These are phyloP conservation scores for Coemansia furcata DNA, from an alignment of 192 early-diverging fungal species.

Conservation along the genomic window DNA sequence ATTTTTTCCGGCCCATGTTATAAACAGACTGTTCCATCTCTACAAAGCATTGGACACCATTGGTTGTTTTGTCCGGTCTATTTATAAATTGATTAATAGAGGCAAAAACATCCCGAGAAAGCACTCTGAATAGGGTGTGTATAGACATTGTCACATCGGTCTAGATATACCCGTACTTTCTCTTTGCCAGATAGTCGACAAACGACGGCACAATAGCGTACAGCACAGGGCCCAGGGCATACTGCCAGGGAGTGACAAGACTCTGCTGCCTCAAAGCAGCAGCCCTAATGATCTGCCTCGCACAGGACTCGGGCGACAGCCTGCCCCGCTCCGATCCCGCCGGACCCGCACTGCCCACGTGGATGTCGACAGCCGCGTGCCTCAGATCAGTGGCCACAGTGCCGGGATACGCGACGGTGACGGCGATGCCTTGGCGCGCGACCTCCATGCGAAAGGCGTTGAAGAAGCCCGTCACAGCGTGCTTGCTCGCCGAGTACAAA, in stretches of 20 bases:
- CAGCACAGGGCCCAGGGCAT: constrained; percentile 51
- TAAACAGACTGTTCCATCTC: too few relatives aligned
- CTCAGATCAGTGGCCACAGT: constrained; percentile 75
- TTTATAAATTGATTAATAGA: too few relatives aligned
- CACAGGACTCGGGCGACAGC: constrained; percentile 59
- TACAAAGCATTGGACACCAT: too few relatives aligned
- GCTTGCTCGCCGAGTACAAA: constrained; percentile 77
- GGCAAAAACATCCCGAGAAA: too few relatives aligned
- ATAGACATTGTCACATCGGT: too few relatives aligned
- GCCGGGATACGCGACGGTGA: constrained; percentile 69
- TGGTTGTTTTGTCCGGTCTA: too few relatives aligned
- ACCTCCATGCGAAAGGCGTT: constrained; percentile 78
- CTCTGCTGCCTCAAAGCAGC: constrained; percentile 47
- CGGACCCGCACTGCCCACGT: background rate
- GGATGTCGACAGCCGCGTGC: constrained; percentile 60
- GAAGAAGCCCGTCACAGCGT: constrained; percentile 82
- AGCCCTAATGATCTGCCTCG: constrained; percentile 62
- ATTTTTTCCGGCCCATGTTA: too few relatives aligned
- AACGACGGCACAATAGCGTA: constrained; percentile 57
- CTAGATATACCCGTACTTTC: constrained; percentile 60
- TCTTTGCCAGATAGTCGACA: constrained; percentile 66
- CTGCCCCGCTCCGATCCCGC: constrained; percentile 58
- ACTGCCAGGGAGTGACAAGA: constrained; percentile 65
- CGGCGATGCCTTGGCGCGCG: constrained; percentile 55
- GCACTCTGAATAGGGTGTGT: too few relatives aligned